Evolutionary conservation across 202 grass and related monocot genomes (phyloP).

Genomic region (Setaria viridis): DNA sequence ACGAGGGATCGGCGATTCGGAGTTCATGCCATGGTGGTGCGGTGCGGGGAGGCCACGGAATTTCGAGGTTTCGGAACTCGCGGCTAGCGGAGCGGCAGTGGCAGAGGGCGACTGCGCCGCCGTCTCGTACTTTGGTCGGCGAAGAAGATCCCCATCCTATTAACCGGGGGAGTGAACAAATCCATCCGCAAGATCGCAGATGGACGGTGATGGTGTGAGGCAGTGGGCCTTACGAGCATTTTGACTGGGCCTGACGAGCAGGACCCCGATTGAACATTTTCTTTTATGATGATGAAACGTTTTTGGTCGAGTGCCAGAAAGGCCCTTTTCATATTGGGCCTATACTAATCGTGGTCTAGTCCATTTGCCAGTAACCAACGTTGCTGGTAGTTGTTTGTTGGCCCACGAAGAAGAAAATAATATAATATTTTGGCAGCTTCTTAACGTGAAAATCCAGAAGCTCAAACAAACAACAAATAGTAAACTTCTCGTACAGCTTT

Average conservation of each 20-base stretch:
- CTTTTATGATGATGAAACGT: no score
- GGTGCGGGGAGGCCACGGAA: conserved; percentile 6
- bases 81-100: background rate
- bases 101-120: conserved; percentile 1
- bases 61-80: background rate
- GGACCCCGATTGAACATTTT: no score
- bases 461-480: no score
- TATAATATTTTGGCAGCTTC: no score
- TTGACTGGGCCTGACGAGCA: background rate
- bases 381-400: no score
- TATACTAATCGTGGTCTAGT: no score
- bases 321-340: no score
- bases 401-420: no score
- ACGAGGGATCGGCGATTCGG: background rate
- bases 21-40: conserved; percentile 18
- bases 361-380: no score
- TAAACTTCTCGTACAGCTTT: no score
- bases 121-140: background rate
- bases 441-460: no score
- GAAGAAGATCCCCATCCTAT: background rate
- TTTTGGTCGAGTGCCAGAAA: background rate
- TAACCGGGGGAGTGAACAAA: background rate
- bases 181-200: background rate
- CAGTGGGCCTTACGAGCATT: background rate
- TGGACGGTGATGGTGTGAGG: background rate